These are phyloP conservation scores for Centrapalus pauciflorus DNA, from an alignment of 129 eudicot genomes.

Conservation along the genomic window DNA sequence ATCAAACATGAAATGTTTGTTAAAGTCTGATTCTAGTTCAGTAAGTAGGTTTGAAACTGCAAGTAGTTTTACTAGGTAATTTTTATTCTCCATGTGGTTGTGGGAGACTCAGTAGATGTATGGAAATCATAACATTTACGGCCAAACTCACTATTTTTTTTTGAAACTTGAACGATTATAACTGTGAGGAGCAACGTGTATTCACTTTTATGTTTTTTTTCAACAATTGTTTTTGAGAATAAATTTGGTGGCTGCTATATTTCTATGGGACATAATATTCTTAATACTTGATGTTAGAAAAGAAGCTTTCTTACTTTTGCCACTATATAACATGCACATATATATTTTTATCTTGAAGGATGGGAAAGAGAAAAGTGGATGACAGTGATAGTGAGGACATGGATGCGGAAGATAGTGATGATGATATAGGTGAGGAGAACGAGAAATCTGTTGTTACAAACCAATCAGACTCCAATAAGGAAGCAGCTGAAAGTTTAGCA, in stretches of 20 bases:
- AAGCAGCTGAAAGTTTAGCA: constrained; percentile 45
- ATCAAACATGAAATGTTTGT: not conserved
- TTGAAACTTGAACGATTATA: not conserved
- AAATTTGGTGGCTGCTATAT: not conserved
- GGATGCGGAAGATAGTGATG: constrained; percentile 56
- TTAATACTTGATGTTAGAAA: not conserved
- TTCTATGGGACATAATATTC: not conserved
- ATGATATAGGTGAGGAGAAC: constrained; percentile 43
- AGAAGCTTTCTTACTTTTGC: not conserved
- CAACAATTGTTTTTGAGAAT: not conserved
- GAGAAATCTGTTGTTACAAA: constrained; percentile 56
- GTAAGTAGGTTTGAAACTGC: not conserved
- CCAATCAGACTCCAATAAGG: constrained; percentile 57
- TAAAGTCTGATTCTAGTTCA: not conserved
- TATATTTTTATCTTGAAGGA: constrained; percentile 45
- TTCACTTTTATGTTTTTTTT: not conserved
- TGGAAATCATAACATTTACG: not conserved
- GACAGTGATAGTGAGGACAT: constrained; percentile 77
- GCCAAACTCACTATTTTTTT: not conserved
- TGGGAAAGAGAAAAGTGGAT: constrained; percentile 79
- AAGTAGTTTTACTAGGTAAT: not conserved
- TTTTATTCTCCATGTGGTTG: no score
- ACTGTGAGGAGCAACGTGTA: not conserved
- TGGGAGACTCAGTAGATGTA: not conserved
- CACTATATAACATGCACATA: not conserved